phyloP scores from a whole-genome alignment of 305 asterid genomes.

The Fraxinus albicans region DNA sequence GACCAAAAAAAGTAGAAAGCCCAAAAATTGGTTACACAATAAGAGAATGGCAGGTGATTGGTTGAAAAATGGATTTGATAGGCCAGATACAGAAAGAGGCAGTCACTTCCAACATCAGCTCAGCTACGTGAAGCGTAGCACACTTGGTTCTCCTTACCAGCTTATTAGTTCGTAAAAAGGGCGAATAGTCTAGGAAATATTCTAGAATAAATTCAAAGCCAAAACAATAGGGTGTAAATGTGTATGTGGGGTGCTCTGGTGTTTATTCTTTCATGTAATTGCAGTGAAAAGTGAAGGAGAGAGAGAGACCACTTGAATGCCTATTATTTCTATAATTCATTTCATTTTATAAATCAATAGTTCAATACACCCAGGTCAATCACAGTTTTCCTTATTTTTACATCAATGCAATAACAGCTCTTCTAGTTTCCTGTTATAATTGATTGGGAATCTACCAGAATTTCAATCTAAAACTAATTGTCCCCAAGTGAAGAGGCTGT shows the following conservation, averaged over 20 bases:
- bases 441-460: background rate
- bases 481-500: background rate
- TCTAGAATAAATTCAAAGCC: background rate
- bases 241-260: background rate
- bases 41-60: background rate
- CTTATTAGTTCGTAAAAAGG: background rate
- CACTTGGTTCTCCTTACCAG: background rate
- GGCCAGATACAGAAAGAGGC: background rate
- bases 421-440: background rate
- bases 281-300: background rate
- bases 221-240: background rate
- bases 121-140: background rate
- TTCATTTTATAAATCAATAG: background rate
- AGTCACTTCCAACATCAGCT: background rate
- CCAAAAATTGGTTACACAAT: background rate
- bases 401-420: background rate
- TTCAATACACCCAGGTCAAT: background rate
- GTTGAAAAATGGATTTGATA: background rate
- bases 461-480: conserved; percentile 10
- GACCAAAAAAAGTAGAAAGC: background rate
- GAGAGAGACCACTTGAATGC: background rate
- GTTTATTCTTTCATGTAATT: background rate
- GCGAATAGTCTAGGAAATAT: background rate
- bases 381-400: background rate
- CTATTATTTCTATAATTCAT: background rate